Base-by-base conservation (phyloP, 805 yeast genomes). In the Hanseniaspora mollemarum region DNA sequence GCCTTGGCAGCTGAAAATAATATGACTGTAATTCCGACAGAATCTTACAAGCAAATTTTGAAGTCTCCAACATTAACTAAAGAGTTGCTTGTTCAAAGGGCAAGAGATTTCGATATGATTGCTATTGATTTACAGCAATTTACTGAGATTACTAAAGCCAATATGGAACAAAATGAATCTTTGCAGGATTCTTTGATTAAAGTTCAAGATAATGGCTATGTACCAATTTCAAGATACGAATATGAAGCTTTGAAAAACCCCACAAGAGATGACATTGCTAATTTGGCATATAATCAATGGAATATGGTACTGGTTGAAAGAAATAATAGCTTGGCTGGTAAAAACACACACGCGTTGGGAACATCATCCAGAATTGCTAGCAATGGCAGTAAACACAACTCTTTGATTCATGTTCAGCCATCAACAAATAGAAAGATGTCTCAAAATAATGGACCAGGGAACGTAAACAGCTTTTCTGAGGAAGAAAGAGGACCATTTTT, bases 151-250 rank as follows among this genome's bases (percentile, higher is more conserved):
- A 53, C 51, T 18, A 46, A 54, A 35, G 45, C 43, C 26, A 54
- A 33, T 42, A 53, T 15, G 57, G 51, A 21, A 13, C 42, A 43
- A 12, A 25, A 53, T 7, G 25, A 55, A 44, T 39, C 53, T n/a
- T 16, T 52, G 60, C 43, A 44, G 25, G 59, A 43, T 12, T 48
- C 67, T 3, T 48, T 59, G 33, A 57, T 58, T 24, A 60, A 59
- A 40, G 62, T 64, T 59, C 51, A 57, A 5, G 68, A 65, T 19
- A 55, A 61, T 43, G 71, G 69, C 1, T 59, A 68, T 28, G 61
- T 63, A 25, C 60, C 71, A 16, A 58, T 74, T 12, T 58, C 69
- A 0, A 58, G 59, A 26, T 65, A 67, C 9, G 67, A 70, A 28
- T 60, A 62, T 29, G 46, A 44, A 15, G 22, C 8, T 2, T 19